Evolutionary conservation across 2,329 filamentous ascomycete genomes (phyloP).

Genomic region (Chrysoporthe cubensis): DNA sequence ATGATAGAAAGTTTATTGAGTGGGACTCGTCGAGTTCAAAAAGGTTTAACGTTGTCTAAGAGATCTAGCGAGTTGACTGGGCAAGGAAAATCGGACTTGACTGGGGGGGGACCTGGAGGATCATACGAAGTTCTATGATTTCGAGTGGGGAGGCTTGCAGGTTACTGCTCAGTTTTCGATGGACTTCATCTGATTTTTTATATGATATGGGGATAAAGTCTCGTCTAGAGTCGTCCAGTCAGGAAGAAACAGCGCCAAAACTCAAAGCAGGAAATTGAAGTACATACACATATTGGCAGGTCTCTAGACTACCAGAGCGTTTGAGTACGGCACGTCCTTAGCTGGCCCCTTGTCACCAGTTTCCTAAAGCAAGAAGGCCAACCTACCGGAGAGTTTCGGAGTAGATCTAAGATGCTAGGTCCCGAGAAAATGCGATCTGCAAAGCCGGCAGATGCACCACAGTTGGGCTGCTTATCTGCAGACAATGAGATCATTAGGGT

Average conservation of each 20-base stretch:
- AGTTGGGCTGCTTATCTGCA: background rate
- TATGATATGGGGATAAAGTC: background rate
- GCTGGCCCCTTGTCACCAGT: too few relatives aligned
- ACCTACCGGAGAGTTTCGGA: too few relatives aligned
- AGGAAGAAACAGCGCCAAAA: background rate
- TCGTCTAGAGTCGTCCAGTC: background rate
- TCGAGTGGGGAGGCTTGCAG: conserved; percentile 12
- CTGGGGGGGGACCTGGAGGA: background rate
- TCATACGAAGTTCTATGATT: background rate
- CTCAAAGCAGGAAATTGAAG: background rate
- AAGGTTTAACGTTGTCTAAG: background rate
- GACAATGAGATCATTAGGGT: background rate
- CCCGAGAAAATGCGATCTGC: background rate
- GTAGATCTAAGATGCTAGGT: background rate
- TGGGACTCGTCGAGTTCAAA: conserved; percentile 1
- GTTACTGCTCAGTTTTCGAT: background rate
- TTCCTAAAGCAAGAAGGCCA: too few relatives aligned
- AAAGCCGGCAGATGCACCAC: background rate
- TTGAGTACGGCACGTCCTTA: too few relatives aligned
- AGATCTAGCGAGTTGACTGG: conserved; percentile 3
- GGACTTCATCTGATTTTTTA: background rate
- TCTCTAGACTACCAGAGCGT: background rate
- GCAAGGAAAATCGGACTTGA: conserved; percentile 4
- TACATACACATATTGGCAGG: background rate
- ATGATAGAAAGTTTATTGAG: background rate